Conservation (phyloP, 768 basidiomycete genomes). For the Agaricus bisporus region DNA sequence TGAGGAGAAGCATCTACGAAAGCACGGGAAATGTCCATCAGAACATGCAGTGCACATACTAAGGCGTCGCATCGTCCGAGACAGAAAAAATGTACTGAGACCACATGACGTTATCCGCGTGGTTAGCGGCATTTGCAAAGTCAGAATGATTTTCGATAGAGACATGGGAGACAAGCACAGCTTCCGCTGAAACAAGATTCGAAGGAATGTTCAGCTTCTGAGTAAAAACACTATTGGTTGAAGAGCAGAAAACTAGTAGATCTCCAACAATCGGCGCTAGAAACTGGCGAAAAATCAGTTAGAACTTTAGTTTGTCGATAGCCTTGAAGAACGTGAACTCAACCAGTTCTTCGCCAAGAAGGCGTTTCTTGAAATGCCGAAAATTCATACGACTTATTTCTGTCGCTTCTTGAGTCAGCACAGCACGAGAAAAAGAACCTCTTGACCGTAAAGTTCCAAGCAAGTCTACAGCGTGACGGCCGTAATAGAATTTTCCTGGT, state of each 20-base stretch:
- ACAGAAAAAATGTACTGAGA: conserved; percentile 19
- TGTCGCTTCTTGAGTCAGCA: conserved; percentile 32
- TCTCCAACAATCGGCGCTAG: conserved; percentile 45
- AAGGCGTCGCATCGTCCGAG: neutral
- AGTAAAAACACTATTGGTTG: conserved; percentile 37
- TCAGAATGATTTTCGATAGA: conserved; percentile 53
- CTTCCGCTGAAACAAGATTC: conserved; percentile 34
- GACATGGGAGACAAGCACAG: conserved; percentile 48
- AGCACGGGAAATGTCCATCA: neutral
- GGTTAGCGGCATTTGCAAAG: conserved; percentile 47
- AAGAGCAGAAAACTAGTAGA: conserved; percentile 55
- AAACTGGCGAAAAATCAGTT: conserved; percentile 35
- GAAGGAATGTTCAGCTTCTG: conserved; percentile 47
- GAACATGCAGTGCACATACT: neutral
- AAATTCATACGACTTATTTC: conserved; percentile 41
- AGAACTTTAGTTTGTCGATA: neutral
- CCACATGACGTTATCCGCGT: conserved; percentile 37
- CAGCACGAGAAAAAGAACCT: conserved; percentile 43
- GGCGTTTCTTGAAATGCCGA: conserved; percentile 38
- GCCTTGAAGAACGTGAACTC: conserved; percentile 12
- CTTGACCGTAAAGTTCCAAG: conserved; percentile 46
- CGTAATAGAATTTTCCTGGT: conserved; percentile 58
- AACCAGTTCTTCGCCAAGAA: conserved; percentile 51
- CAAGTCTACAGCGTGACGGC: conserved; percentile 39
- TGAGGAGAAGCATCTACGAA: neutral